Evolutionary conservation across 768 basidiomycete species (phyloP).

Genomic region (Boletus vermiculosoides): DNA sequence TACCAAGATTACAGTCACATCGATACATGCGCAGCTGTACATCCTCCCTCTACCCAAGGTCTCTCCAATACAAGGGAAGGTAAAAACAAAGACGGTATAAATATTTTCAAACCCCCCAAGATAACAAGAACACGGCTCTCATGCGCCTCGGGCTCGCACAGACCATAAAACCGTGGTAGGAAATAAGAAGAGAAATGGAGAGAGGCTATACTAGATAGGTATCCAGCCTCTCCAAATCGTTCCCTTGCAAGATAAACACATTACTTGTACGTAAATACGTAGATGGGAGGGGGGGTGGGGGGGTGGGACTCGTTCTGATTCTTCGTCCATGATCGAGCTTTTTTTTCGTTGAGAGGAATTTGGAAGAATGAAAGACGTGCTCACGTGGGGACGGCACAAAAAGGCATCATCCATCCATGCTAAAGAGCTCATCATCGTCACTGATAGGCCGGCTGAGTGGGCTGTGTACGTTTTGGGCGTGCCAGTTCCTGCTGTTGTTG

Average conservation of each 20-base stretch:
- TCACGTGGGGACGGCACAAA: neutral
- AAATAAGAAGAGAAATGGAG: constrained; percentile 8
- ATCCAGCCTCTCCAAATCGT: constrained; percentile 28
- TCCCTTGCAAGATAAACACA: constrained; percentile 24
- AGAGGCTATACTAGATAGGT: constrained; percentile 31
- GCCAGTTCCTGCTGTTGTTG: constrained; percentile 33
- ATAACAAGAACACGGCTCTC: constrained; percentile 2
- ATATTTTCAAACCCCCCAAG: constrained; percentile 16
- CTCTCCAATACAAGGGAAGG: constrained; percentile 13
- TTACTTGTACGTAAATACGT: constrained; percentile 32
- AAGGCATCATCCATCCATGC: constrained; percentile 53
- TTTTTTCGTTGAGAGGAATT: neutral
- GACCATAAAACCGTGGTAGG: constrained; percentile 3
- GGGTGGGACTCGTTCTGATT: neutral
- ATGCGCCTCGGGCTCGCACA: neutral
- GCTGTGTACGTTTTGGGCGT: constrained; percentile 44
- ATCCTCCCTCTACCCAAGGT: constrained; percentile 13
- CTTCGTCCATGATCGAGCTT: constrained; percentile 15
- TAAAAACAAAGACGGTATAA: constrained; percentile 25
- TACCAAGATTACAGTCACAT: constrained; percentile 23
- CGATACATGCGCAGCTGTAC: constrained; percentile 23
- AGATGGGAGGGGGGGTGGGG: neutral
- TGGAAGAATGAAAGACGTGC: neutral
- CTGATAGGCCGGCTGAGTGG: constrained; percentile 62
- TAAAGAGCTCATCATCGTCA: constrained; percentile 68